Percentiles rank a stretch among this genome's conserved stretches.
These are phyloP conservation scores for Diplodia seriata DNA, from an alignment of 2,329 filamentous ascomycete species.

Conservation along the genomic window DNA sequence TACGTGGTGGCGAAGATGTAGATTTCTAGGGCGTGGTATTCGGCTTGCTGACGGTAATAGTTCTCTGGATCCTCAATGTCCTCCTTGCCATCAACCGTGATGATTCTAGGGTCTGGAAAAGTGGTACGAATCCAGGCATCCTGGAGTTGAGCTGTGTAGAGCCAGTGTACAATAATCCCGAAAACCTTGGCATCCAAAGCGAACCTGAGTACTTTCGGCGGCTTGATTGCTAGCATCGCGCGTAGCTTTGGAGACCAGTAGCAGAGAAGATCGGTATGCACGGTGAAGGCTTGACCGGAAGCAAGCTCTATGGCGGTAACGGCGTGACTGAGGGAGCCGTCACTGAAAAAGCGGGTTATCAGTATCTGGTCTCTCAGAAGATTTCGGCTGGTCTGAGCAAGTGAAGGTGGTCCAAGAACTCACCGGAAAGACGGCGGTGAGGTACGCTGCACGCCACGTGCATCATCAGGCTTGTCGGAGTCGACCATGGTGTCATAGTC, in stretches of 20 bases:
- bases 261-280: background rate
- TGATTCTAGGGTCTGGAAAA: background rate
- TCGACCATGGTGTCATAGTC: too few relatives aligned
- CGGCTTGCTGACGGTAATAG: background rate
- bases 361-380: background rate
- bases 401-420: background rate
- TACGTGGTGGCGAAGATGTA: background rate
- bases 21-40: background rate
- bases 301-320: background rate
- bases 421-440: background rate
- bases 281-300: background rate
- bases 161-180: background rate
- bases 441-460: background rate
- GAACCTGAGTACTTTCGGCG: background rate
- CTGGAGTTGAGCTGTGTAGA: background rate
- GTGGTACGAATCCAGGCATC: too few relatives aligned
- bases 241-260: slow-evolving; percentile 8
- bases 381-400: too few relatives aligned
- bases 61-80: background rate
- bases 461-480: too few relatives aligned
- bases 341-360: background rate
- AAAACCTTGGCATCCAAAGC: background rate
- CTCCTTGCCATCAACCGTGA: background rate
- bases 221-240: background rate
- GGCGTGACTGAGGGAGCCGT: background rate